Evolutionary conservation across 345 rosid species (phyloP).

Genomic region (Rhodamnia rubescens): DNA sequence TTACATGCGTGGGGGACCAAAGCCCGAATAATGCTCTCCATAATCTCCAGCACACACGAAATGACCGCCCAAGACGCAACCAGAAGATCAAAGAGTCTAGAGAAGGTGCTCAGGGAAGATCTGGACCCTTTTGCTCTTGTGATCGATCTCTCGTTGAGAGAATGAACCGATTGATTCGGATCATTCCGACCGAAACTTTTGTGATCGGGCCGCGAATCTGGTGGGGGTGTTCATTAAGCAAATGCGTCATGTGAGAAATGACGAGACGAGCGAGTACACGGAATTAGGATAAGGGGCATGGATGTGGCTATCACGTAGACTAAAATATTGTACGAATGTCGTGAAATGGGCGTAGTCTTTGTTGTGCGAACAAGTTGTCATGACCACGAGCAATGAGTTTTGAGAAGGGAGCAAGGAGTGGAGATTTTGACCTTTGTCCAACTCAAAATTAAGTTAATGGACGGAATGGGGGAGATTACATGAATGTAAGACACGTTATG

Average conservation of each 20-base stretch:
- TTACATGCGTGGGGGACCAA: background rate
- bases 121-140: background rate
- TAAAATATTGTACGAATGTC: background rate
- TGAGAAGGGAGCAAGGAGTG: background rate
- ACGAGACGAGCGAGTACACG: accelerated
- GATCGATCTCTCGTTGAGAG: background rate
- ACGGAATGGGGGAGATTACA: too few species aligned
- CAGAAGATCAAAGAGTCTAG: background rate
- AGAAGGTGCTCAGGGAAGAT: background rate
- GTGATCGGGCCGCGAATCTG: background rate
- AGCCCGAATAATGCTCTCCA: background rate
- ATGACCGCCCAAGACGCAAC: background rate
- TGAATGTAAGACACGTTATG: too few species aligned
- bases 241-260: background rate
- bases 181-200: background rate
- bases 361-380: background rate
- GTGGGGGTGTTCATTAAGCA: background rate
- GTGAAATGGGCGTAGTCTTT: background rate
- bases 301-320: background rate
- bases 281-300: background rate
- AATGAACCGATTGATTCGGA: background rate
- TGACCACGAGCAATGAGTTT: background rate
- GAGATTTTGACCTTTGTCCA: background rate
- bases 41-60: background rate
- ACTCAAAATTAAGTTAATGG: too few species aligned